Conservation (phyloP, 306 rosid species). For the Carpinus fangiana region DNA sequence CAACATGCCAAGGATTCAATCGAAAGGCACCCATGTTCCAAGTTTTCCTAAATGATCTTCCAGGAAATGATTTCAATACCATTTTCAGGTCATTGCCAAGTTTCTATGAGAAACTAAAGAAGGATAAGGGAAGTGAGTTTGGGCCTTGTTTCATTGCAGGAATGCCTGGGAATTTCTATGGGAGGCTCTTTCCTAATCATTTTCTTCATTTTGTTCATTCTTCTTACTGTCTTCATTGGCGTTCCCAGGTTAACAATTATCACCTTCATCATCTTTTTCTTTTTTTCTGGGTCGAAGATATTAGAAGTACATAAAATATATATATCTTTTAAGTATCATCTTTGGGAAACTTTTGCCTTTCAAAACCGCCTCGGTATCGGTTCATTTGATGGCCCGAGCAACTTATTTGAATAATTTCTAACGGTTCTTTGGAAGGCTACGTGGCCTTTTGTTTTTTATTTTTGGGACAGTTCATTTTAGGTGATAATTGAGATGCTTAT, state of each 20-base stretch:
- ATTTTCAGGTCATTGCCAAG: constrained; percentile 37
- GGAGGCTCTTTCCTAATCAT: constrained; percentile 44
- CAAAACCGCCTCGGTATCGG: no score
- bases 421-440: no score
- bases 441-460: neutral
- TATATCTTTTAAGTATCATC: no score
- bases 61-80: constrained; percentile 31
- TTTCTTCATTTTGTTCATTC: constrained; percentile 49
- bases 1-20: no score
- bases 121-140: neutral
- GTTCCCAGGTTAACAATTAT: constrained; percentile 27
- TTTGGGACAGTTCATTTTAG: no score
- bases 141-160: constrained; percentile 43
- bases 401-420: no score
- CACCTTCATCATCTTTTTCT: neutral
- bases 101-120: constrained; percentile 20
- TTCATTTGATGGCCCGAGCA: no score
- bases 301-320: no score
- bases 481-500: no score
- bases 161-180: constrained; percentile 55
- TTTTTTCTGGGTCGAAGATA: no score
- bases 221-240: constrained; percentile 46
- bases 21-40: no score
- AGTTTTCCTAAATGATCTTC: neutral
- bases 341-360: no score